Evolutionary conservation across 2,329 filamentous ascomycete species (phyloP).

Genomic region (Neonectria ditissima): DNA sequence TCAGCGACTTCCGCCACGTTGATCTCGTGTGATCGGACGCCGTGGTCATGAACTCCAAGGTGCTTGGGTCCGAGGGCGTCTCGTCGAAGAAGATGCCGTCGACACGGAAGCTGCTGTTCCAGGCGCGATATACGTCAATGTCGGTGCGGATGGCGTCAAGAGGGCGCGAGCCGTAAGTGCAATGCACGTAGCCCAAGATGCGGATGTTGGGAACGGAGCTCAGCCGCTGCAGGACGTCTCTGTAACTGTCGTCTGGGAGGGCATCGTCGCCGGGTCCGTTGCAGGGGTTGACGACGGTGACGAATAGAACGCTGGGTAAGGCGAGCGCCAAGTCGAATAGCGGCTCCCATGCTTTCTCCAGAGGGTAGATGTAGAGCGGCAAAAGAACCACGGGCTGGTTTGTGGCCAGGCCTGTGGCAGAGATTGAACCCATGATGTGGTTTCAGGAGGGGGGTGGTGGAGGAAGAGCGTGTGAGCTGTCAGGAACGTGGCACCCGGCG

Average conservation of each 20-base stretch:
- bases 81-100: conserved; percentile 38
- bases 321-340: conserved; percentile 26
- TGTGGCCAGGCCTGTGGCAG: neutral
- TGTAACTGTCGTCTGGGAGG: conserved; percentile 28
- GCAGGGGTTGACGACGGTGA: conserved; percentile 31
- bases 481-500: neutral
- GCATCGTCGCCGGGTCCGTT: conserved; percentile 27
- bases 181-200: conserved; percentile 33
- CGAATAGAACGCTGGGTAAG: conserved; percentile 24
- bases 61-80: conserved; percentile 21
- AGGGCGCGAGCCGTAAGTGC: conserved; percentile 28
- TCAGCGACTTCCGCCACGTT: conserved; percentile 21
- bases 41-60: conserved; percentile 1
- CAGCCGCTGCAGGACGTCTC: conserved; percentile 19
- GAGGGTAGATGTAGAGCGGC: conserved; percentile 34
- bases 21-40: conserved; percentile 27
- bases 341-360: conserved; percentile 27
- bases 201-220: conserved; percentile 19
- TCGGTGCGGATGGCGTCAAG: conserved; percentile 18
- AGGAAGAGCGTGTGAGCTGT: neutral
- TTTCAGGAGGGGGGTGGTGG: neutral
- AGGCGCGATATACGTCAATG: conserved; percentile 26
- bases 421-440: conserved; percentile 12
- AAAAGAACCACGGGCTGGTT: conserved; percentile 24
- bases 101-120: conserved; percentile 27